Conservation (phyloP, 305 asterid species). For the Fraxinus latifolia region DNA sequence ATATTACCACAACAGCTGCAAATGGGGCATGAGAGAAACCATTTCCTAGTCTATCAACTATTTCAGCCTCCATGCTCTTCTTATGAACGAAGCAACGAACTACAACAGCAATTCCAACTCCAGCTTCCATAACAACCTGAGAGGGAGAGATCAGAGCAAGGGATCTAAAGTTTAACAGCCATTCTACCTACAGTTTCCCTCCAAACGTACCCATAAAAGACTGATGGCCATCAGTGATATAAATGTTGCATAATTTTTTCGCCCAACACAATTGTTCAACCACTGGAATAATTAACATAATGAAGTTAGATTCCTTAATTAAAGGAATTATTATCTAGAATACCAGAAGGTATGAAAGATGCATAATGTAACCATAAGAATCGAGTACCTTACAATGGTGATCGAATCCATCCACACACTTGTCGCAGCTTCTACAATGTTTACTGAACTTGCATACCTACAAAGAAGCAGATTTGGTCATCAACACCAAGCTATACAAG, state of each 20-base stretch:
- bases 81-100: constrained; percentile 79
- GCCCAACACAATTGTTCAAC: constrained; percentile 96
- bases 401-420: constrained; percentile 99
- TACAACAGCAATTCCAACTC: constrained; percentile 85
- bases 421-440: constrained; percentile 99
- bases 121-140: constrained; percentile 81
- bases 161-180: background rate
- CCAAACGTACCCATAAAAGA: constrained; percentile 82
- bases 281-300: constrained; percentile 54
- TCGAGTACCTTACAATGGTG: constrained; percentile 94
- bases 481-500: constrained; percentile 19
- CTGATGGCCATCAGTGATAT: constrained; percentile 82
- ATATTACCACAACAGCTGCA: constrained; percentile 91
- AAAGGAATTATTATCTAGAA: background rate
- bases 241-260: constrained; percentile 80
- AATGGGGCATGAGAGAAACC: constrained; percentile 97
- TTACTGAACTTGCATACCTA: constrained; percentile 95
- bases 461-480: constrained; percentile 19
- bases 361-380: background rate
- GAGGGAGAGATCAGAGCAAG: constrained; percentile 26
- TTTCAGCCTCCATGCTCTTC: constrained; percentile 72
- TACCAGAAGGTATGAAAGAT: constrained; percentile 16
- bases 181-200: constrained; percentile 5
- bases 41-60: constrained; percentile 88
- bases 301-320: constrained; percentile 33